A percentile compares a stretch with the other conserved stretches of the same genome.
These are phyloP conservation scores for Herpetospermum pedunculosum DNA, from an alignment of 306 rosid species.

Conservation along the genomic window DNA sequence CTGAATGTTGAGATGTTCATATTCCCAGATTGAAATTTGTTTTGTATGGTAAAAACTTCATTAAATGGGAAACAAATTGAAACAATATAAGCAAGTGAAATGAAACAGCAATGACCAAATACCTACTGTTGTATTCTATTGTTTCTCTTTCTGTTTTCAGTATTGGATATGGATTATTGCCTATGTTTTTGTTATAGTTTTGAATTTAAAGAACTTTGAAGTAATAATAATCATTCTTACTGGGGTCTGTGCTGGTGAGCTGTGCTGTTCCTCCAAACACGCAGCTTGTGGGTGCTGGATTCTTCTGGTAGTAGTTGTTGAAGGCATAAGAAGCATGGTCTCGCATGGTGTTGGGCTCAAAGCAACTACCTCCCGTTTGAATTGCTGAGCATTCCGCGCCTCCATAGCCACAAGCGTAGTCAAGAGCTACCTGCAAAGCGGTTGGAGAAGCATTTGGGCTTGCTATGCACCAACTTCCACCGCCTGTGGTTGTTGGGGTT, in stretches of 20 bases:
- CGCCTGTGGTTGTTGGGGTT: slow-evolving; percentile 31
- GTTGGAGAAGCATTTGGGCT: slow-evolving; percentile 50
- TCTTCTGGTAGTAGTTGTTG: slow-evolving; percentile 72
- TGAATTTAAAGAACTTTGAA: background rate
- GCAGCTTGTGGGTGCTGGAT: slow-evolving; percentile 75
- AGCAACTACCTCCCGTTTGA: slow-evolving; percentile 61
- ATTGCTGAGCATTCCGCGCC: slow-evolving; percentile 71
- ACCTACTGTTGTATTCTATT: background rate
- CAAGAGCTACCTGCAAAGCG: slow-evolving; percentile 74
- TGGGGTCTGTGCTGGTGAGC: slow-evolving; percentile 64
- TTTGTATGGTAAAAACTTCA: background rate
- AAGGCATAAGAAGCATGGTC: slow-evolving; percentile 92
- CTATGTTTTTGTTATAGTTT: background rate
- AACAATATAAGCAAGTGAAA: background rate
- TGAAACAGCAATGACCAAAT: background rate
- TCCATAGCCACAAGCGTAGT: slow-evolving; percentile 90
- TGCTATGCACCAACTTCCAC: slow-evolving; percentile 82
- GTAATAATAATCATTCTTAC: slow-evolving; percentile 33
- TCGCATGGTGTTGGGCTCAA: slow-evolving; percentile 51
- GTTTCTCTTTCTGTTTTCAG: background rate
- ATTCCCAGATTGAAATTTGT: background rate
- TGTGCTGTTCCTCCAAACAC: slow-evolving; percentile 69
- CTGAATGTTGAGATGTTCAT: background rate
- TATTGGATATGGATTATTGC: background rate
- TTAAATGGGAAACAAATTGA: background rate